phyloP scores from a whole-genome alignment of 2,329 filamentous ascomycete genomes.

The Xylariales sp. region DNA sequence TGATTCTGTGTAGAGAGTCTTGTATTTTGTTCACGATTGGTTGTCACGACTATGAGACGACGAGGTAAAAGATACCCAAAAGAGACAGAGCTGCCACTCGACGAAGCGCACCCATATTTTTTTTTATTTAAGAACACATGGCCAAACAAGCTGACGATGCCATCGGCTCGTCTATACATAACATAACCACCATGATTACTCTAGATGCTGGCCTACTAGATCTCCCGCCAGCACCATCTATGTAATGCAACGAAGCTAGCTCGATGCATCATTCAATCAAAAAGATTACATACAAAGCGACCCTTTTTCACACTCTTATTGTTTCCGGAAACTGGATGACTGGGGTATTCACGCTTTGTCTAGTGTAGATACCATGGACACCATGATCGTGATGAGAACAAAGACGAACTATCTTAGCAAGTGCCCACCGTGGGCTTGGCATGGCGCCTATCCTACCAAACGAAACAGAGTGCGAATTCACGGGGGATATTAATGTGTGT shows the following conservation, averaged over 20 bases:
- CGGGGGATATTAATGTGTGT: not conserved
- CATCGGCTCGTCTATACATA: conserved; percentile 9
- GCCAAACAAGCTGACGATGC: not conserved
- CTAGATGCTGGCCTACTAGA: conserved; percentile 8
- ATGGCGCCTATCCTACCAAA: not conserved
- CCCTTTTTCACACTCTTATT: conserved; percentile 38
- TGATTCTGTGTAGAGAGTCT: conserved; percentile 28
- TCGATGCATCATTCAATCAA: conserved; percentile 40
- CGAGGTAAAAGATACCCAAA: conserved; percentile 30
- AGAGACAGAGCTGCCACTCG: conserved; percentile 8
- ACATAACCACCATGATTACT: conserved; percentile 13
- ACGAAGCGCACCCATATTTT: conserved; percentile 1
- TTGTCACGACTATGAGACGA: conserved; percentile 28
- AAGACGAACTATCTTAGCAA: conserved; percentile 31
- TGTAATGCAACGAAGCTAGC: conserved; percentile 33
- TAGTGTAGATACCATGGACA: conserved; percentile 32
- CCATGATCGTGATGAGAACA: conserved; percentile 36
- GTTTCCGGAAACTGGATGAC: conserved; percentile 44
- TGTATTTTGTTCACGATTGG: conserved; percentile 25
- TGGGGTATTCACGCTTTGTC: conserved; percentile 42
- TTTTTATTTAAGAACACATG: conserved; percentile 13
- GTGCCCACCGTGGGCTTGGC: not conserved
- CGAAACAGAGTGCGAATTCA: not conserved
- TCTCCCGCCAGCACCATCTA: conserved; percentile 16
- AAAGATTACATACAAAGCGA: conserved; percentile 39